Evolutionary conservation across 345 rosid species (phyloP), one percentile per base, ranked within the genome.

Genomic region (Aquilaria malaccensis): DNA sequence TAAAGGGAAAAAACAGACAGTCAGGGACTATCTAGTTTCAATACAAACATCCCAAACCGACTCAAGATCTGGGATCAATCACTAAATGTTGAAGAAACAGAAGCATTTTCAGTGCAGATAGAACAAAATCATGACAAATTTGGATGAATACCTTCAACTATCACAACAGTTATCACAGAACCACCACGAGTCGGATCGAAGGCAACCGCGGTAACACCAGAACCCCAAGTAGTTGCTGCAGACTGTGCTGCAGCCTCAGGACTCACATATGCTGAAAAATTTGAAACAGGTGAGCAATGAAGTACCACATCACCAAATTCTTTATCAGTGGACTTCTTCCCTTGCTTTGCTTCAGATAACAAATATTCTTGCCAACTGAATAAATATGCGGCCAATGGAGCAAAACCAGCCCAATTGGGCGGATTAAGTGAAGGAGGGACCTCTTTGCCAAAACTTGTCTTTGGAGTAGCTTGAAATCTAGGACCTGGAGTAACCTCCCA

Each of bases 401-500:
- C 87, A 80, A 94, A 94, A 61, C 99, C 99, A 33, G 91, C 83
- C 99, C 99, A 91, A 45, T 70, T 80, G 59, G 99, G 97, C 9
- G 91, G 95, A 76, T 74, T 86, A 64, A 91, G 70, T 9, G 99
- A 86, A 70, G 97, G 93, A 29, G 93, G 95, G 66, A 90, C 83
- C 60, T 85, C 93, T 60, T 74, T 78, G 74, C 81, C 76, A 32
- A 81, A 66, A 61, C 76, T 80, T 55, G 77, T 74, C 79, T 80
- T 83, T 58, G 95, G 89, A 60, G 76, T 80, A 48, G 83, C 88
- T 64, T 90, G 97, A 70, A 90, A 86, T 70, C 89, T 96, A 59
- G 88, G 88, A 57, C 96, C 99, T 66, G 99, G 97, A 66, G 95
- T 88, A 59, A 94, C 99, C 77, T 88, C 99, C 99, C 99, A 94